phyloP scores from a whole-genome alignment of 805 yeast genomes.

The Ogataea sp. region DNA sequence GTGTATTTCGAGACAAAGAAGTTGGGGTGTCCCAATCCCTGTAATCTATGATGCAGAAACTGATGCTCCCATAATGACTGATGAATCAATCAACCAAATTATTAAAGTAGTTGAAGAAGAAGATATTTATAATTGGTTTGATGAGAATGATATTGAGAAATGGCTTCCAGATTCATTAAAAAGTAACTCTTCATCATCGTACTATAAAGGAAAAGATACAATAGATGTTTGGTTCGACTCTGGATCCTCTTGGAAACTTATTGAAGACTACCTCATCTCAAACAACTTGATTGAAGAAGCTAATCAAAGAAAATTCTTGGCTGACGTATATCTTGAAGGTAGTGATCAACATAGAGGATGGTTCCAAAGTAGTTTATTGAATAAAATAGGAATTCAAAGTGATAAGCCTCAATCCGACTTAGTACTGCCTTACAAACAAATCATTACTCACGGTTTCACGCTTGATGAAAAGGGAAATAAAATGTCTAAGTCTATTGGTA shows the following conservation, averaged over 20 bases:
- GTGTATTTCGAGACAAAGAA: conserved; percentile 95
- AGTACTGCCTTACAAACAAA: conserved; percentile 54
- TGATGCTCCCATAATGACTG: conserved; percentile 56
- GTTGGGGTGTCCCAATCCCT: conserved; percentile 98
- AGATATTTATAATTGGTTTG: conserved; percentile 82
- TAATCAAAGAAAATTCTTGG: conserved; percentile 33
- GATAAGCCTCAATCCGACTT: conserved; percentile 8
- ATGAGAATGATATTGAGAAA: conserved; percentile 32
- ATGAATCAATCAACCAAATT: conserved; percentile 46
- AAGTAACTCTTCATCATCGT: conserved; percentile 33
- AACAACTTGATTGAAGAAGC: conserved; percentile 25
- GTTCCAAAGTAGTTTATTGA: conserved; percentile 91
- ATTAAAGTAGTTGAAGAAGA: conserved; percentile 44
- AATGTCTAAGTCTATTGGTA: conserved; percentile 93
- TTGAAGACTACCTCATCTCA: conserved; percentile 31
- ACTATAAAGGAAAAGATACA: conserved; percentile 72
- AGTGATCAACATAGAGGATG: conserved; percentile 99
- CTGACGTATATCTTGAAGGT: conserved; percentile 91
- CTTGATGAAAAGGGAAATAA: conserved; percentile 79
- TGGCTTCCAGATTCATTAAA: conserved; percentile 66
- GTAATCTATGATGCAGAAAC: conserved; percentile 58
- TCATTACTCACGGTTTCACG: conserved; percentile 91
- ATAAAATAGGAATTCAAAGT: conserved; percentile 54
- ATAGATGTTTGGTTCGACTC: conserved; percentile 99
- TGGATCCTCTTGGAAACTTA: conserved; percentile 82